phyloP scores from a whole-genome alignment of 2,329 filamentous ascomycete species.

The Xylaria sp. region DNA sequence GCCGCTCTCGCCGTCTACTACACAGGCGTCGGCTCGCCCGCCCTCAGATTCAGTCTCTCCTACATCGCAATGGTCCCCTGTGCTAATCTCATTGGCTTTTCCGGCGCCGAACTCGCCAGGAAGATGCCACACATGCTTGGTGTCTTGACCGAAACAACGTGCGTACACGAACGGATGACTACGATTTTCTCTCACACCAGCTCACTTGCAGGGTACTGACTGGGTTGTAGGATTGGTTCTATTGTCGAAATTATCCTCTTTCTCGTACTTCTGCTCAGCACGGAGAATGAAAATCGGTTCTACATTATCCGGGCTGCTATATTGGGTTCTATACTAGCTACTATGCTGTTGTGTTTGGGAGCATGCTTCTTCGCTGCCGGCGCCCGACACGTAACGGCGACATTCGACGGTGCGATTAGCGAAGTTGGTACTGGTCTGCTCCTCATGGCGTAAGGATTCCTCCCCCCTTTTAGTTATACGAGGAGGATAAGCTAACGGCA shows the following conservation, averaged over 20 bases:
- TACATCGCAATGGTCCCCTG: conserved; percentile 83
- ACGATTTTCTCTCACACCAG: conserved; percentile 31
- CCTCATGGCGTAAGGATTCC: conserved; percentile 73
- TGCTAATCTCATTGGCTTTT: conserved; percentile 80
- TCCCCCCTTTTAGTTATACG: conserved; percentile 46
- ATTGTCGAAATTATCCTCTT: conserved; percentile 87
- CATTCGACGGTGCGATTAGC: conserved; percentile 79
- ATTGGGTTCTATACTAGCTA: conserved; percentile 83
- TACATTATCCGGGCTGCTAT: conserved; percentile 87
- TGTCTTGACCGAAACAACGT: conserved; percentile 69
- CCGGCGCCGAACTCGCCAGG: conserved; percentile 75
- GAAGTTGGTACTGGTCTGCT: conserved; percentile 83
- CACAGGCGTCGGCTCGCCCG: conserved; percentile 56
- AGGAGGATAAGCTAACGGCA: conserved; percentile 25
- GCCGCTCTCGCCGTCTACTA: conserved; percentile 73
- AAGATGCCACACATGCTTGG: conserved; percentile 81
- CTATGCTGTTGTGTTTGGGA: conserved; percentile 82
- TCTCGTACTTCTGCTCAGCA: conserved; percentile 72
- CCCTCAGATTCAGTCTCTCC: conserved; percentile 75
- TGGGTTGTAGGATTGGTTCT: conserved; percentile 67
- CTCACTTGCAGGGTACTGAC: conserved; percentile 41
- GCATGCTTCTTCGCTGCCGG: conserved; percentile 84
- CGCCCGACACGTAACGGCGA: conserved; percentile 72
- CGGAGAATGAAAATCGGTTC: conserved; percentile 58
- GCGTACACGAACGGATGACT: conserved; percentile 48